phyloP scores from a whole-genome alignment of 2,329 filamentous ascomycete species.

The Talaromyces sp. region DNA sequence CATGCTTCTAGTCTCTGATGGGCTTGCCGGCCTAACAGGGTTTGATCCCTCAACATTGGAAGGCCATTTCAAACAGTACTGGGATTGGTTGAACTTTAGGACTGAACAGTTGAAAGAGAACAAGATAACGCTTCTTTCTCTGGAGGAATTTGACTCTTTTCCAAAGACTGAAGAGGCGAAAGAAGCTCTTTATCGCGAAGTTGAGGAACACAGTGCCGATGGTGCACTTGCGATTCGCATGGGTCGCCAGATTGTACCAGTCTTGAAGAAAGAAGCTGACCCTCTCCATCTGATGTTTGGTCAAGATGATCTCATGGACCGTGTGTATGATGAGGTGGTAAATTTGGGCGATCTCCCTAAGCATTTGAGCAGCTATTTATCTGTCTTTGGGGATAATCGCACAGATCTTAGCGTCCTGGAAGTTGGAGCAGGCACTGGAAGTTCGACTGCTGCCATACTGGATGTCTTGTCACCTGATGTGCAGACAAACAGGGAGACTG shows the following conservation, averaged over 20 bases:
- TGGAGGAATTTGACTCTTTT: constrained; percentile 17
- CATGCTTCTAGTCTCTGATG: constrained; percentile 25
- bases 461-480: constrained; percentile 16
- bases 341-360: constrained; percentile 18
- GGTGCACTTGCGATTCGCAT: constrained; percentile 26
- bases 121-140: constrained; percentile 20
- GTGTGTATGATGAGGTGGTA: constrained; percentile 23
- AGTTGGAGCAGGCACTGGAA: constrained; percentile 42
- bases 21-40: constrained; percentile 17
- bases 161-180: constrained; percentile 17
- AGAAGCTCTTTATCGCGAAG: constrained; percentile 16
- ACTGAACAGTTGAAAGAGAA: constrained; percentile 15
- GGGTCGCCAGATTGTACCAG: constrained; percentile 24
- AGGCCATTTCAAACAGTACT: constrained; percentile 22
- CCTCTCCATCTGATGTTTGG: constrained; percentile 31
- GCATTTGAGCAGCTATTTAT: constrained; percentile 16
- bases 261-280: constrained; percentile 24
- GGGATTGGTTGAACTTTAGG: constrained; percentile 24
- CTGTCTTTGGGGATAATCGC: constrained; percentile 19
- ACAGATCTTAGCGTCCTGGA: constrained; percentile 32
- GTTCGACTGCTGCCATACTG: constrained; percentile 35
- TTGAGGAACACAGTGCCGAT: constrained; percentile 21
- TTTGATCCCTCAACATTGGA: constrained; percentile 16
- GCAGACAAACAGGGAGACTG: neutral
- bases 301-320: constrained; percentile 25